phyloP scores from a whole-genome alignment of 2,329 filamentous ascomycete genomes.

The Ceratocystis harringtonii region DNA sequence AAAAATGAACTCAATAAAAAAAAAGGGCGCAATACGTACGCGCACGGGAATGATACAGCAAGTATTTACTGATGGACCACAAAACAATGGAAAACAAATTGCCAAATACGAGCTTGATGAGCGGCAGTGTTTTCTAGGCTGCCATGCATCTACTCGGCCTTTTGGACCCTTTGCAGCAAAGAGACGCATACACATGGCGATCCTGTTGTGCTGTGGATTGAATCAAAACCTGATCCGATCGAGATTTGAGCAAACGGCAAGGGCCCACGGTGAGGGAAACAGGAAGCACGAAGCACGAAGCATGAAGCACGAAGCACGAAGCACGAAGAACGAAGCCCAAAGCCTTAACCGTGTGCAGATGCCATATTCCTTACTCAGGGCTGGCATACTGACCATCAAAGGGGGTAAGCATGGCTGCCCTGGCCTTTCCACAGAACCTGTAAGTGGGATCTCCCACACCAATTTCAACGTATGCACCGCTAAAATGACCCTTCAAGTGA shows the following conservation, averaged over 20 bases:
- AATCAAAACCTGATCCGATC: background rate
- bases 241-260: background rate
- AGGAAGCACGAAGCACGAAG: background rate
- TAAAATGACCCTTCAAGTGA: too few species aligned
- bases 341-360: too few species aligned
- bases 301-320: background rate
- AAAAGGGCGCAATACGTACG: background rate
- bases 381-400: too few species aligned
- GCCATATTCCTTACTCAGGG: too few species aligned
- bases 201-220: background rate
- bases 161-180: background rate
- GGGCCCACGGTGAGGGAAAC: background rate
- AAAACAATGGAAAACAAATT: background rate
- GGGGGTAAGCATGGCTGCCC: too few species aligned
- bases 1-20: background rate
- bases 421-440: too few species aligned
- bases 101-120: background rate
- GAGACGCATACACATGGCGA: background rate
- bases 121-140: background rate
- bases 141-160: background rate
- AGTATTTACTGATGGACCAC: background rate
- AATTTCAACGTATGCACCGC: too few species aligned
- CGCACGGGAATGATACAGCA: too few species aligned
- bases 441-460: too few species aligned
- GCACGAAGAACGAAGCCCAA: too few species aligned